Evolutionary conservation across 768 basidiomycete species (phyloP), one percentile per base, ranked within the genome.

Genomic region (Kwoniella dendrophila): DNA sequence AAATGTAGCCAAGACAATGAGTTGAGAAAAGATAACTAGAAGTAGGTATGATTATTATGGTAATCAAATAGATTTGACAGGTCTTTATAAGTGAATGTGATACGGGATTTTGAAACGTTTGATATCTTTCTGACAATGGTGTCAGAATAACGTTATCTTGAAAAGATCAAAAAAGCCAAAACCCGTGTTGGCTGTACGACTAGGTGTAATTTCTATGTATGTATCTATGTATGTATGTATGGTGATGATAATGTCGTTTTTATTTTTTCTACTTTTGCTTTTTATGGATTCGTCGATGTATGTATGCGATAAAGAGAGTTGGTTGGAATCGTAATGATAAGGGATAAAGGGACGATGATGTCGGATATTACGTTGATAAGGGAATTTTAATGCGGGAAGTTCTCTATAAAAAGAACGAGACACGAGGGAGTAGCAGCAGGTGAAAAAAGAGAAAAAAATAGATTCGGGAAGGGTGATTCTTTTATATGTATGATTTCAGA

Each of bases 271-370:
- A 34, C 24, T 53, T n/a, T n/a, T 36, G 32, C 10, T 38, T 8
- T 36, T 7, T 53, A 36, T 20, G 33, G 6, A n/a, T 49, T 4
- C 8, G 24, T 32, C 22, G 14, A 49, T 27, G 48, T 32, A 49
- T 22, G 36, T 33, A 41, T 55, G 41, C 41, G 40, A 29, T 22
- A 43, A 2, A 36, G 24, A 1, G n/a, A 4, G 40, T 18, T 55
- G 40, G 54, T 56, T 18, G 26, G 30, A 43, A 56, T 56, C 55
- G 44, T 45, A 47, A 56, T 51, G 49, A 51, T 33, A 34, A 32
- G 32, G n/a, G 45, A 43, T 11, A 43, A 43, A n/a, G n/a, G n/a
- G n/a, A n/a, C n/a, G n/a, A n/a, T n/a, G n/a, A n/a, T 18, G 36
- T 38, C 8, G 36, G 36, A 38, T 38, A 33, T 51, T 51, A 51